Evolutionary conservation across 345 rosid species (phyloP).

Genomic region (Noccaea caerulescens): DNA sequence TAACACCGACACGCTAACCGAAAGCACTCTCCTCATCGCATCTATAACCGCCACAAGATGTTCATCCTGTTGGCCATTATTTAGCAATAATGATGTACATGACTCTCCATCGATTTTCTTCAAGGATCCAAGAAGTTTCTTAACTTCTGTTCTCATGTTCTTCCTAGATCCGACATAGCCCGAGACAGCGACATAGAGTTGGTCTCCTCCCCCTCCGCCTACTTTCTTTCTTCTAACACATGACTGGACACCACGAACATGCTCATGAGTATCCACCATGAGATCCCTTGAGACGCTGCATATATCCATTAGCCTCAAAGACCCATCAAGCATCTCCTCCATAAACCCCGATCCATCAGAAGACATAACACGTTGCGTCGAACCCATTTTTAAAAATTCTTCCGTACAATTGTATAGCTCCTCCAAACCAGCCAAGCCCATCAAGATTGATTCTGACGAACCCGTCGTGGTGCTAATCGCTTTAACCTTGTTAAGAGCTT

Average conservation of each 20-base stretch:
- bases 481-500: constrained; percentile 58
- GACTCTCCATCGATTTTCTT: constrained; percentile 55
- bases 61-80: constrained; percentile 35
- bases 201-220: constrained; percentile 36
- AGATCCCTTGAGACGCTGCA: constrained; percentile 63
- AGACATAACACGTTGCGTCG: constrained; percentile 58
- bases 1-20: constrained; percentile 46
- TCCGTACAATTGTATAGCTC: constrained; percentile 53
- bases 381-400: constrained; percentile 61
- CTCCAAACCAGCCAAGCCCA: constrained; percentile 50
- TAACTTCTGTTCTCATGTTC: constrained; percentile 61
- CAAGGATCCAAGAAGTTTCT: constrained; percentile 47
- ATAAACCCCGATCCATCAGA: constrained; percentile 45
- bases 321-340: constrained; percentile 63
- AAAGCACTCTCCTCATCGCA: constrained; percentile 51
- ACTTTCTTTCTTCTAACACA: constrained; percentile 61
- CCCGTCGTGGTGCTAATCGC: constrained; percentile 41
- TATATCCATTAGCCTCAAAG: constrained; percentile 60
- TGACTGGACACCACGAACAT: constrained; percentile 59
- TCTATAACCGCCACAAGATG: constrained; percentile 50
- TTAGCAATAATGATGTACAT: constrained; percentile 19
- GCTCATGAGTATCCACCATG: constrained; percentile 56
- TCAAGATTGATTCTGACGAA: constrained; percentile 48
- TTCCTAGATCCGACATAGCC: constrained; percentile 52
- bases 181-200: constrained; percentile 33